phyloP scores from a whole-genome alignment of 331 rosid species.

The Stylosanthes scabra region DNA sequence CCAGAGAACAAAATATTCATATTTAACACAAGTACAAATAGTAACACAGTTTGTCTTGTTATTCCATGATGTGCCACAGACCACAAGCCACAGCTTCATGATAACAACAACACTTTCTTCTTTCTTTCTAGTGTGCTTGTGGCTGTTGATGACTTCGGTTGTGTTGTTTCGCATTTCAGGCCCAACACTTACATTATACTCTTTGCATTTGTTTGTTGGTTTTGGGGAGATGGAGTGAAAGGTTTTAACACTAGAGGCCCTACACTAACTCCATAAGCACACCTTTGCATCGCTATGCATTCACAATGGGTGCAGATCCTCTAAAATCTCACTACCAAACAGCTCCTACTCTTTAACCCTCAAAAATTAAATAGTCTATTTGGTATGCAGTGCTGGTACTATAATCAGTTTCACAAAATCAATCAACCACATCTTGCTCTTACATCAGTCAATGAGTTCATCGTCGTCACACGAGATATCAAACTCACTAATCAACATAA shows the following conservation, averaged over 20 bases:
- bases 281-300: neutral
- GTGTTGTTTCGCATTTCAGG: neutral
- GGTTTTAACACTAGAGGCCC: too few relatives aligned
- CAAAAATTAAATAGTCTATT: slow-evolving; percentile 7
- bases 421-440: neutral
- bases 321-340: neutral
- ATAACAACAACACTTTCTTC: neutral
- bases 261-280: neutral
- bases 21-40: neutral
- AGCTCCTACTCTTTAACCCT: neutral
- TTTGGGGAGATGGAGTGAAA: too few relatives aligned
- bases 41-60: neutral
- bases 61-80: neutral
- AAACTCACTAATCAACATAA: neutral
- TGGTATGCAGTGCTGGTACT: neutral
- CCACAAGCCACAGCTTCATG: neutral
- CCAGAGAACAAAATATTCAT: neutral
- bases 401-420: neutral
- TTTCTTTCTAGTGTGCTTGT: neutral
- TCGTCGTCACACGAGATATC: neutral
- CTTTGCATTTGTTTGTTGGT: too few relatives aligned
- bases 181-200: neutral
- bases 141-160: neutral
- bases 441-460: neutral
- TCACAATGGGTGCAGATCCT: neutral